A percentile compares a stretch with the other conserved stretches of the same genome.
phyloP scores from a whole-genome alignment of 768 basidiomycete genomes.

The Chalciporus piperatus region DNA sequence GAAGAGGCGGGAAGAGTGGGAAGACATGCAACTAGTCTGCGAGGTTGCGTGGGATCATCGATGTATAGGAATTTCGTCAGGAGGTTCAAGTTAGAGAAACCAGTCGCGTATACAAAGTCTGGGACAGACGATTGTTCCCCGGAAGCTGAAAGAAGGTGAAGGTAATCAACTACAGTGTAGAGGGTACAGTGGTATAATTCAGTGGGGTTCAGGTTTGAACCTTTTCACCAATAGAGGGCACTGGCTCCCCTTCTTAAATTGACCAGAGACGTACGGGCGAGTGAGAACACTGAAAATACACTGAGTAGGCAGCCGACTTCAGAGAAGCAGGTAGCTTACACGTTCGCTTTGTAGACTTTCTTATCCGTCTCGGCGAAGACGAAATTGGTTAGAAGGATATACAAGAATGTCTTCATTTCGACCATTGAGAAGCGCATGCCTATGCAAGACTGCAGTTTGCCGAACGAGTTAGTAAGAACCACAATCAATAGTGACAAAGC shows the following conservation, averaged over 20 bases:
- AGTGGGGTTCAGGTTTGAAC: constrained; percentile 12
- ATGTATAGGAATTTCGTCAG: no score
- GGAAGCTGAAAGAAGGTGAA: not conserved
- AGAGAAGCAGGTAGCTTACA: constrained; percentile 40
- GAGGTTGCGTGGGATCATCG: no score
- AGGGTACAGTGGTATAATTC: not conserved
- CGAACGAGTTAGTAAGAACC: not conserved
- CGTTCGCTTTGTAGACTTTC: constrained; percentile 56
- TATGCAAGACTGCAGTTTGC: constrained; percentile 63
- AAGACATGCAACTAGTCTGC: no score
- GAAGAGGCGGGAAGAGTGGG: no score
- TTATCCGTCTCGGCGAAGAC: constrained; percentile 51
- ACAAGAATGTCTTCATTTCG: constrained; percentile 78
- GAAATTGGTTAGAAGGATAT: constrained; percentile 66
- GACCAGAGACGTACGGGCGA: constrained; percentile 56
- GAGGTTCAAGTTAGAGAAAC: not conserved
- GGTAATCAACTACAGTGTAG: not conserved
- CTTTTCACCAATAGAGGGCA: constrained; percentile 55
- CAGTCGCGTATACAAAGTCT: not conserved
- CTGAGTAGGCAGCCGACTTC: not conserved
- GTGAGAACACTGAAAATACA: constrained; percentile 51
- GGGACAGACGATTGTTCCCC: not conserved
- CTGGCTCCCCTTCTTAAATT: constrained; percentile 57
- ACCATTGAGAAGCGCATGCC: constrained; percentile 81
- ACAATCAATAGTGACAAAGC: not conserved